Conservation (phyloP, 495 filamentous ascomycete genomes). For the Penicillium roqueforti region DNA sequence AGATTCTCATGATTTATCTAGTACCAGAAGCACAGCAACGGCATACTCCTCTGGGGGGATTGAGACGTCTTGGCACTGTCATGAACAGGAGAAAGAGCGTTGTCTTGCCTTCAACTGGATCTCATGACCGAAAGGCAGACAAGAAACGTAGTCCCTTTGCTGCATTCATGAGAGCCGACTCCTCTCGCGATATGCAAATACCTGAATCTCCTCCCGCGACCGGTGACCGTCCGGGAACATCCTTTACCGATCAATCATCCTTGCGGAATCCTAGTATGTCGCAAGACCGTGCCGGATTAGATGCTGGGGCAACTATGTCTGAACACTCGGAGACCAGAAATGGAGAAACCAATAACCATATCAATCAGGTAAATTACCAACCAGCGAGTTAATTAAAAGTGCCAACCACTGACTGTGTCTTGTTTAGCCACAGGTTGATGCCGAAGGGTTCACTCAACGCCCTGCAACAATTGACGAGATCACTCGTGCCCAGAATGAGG, state of each 20-base stretch:
- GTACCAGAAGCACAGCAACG: conserved; percentile 36
- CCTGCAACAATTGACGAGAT: conserved; percentile 71
- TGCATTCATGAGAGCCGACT: conserved; percentile 49
- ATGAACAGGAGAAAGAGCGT: conserved; percentile 59
- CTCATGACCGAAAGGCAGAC: conserved; percentile 40
- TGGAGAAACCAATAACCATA: conserved; percentile 24
- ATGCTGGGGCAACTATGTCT: conserved; percentile 21
- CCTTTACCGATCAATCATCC: conserved; percentile 34
- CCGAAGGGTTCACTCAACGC: conserved; percentile 65
- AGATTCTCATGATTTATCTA: conserved; percentile 9
- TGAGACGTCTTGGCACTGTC: conserved; percentile 76
- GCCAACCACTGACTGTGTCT: conserved; percentile 4
- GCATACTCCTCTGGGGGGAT: conserved; percentile 44
- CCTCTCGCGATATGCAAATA: conserved; percentile 39
- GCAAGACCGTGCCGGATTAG: conserved; percentile 22
- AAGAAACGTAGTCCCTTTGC: conserved; percentile 50
- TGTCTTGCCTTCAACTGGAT: conserved; percentile 32
- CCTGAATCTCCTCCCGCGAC: conserved; percentile 35
- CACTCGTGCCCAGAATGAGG: conserved; percentile 75
- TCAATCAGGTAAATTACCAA: conserved; percentile 25
- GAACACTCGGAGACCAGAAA: conserved; percentile 29
- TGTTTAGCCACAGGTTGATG: conserved; percentile 46
- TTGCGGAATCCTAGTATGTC: conserved; percentile 31
- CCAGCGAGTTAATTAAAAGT: neutral
- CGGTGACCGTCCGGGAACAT: conserved; percentile 37